phyloP scores from a whole-genome alignment of 371 early-diverging fungal genomes.

The Circinella umbellata region DNA sequence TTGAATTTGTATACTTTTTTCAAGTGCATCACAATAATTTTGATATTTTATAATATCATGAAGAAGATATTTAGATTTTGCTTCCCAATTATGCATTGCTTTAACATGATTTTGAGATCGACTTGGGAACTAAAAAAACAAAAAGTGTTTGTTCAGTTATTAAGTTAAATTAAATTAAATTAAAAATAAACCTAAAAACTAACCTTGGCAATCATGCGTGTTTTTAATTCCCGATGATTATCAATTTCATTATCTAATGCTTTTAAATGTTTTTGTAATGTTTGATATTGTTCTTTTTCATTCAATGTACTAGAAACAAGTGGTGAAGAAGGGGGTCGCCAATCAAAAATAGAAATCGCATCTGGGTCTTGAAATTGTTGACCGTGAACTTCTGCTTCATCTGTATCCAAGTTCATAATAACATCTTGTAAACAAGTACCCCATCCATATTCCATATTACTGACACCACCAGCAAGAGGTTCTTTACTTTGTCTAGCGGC shows the following conservation, averaged over 20 bases:
- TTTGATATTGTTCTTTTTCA: conserved; percentile 39
- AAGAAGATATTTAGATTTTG: conserved; percentile 81
- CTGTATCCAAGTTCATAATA: conserved; percentile 35
- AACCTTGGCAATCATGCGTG: conserved; percentile 44
- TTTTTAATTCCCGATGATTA: conserved; percentile 45
- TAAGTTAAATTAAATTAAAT: not conserved
- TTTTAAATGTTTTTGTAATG: conserved; percentile 36
- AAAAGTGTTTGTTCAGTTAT: not conserved
- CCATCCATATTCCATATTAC: conserved; percentile 95
- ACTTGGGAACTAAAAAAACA: conserved; percentile 46
- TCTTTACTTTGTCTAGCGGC: conserved; percentile 88
- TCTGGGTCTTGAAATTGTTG: conserved; percentile 34
- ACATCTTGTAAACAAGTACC: conserved; percentile 59
- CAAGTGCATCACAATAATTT: conserved; percentile 79
- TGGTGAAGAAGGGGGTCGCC: conserved; percentile 48
- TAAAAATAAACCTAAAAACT: not conserved
- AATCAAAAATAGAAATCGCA: conserved; percentile 34
- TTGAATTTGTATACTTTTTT: conserved; percentile 50
- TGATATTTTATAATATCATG: conserved; percentile 90
- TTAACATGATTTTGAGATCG: conserved; percentile 65
- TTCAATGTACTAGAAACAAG: conserved; percentile 38
- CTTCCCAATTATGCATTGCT: conserved; percentile 87
- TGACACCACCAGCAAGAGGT: conserved; percentile 83
- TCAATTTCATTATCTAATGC: conserved; percentile 44
- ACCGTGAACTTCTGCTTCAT: conserved; percentile 36